Evolutionary conservation across 2,329 filamentous ascomycete species (phyloP).

Genomic region (Beauveria brongniartii): DNA sequence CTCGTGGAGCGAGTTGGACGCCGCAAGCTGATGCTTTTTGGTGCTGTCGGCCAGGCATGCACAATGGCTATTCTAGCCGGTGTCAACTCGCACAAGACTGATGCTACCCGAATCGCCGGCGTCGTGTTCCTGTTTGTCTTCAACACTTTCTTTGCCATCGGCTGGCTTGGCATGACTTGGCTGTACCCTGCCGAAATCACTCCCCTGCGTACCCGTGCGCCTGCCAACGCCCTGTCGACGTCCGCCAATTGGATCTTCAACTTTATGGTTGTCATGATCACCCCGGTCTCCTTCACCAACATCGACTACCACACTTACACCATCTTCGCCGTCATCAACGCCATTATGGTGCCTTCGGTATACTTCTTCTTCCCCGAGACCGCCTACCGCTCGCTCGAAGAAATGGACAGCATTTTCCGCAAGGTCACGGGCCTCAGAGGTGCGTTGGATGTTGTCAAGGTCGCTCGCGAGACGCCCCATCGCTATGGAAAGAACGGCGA

Average conservation of each 20-base stretch:
- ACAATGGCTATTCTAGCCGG: conserved; percentile 56
- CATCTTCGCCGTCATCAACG: conserved; percentile 59
- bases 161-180: conserved; percentile 53
- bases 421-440: conserved; percentile 39
- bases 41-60: conserved; percentile 51
- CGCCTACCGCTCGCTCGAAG: conserved; percentile 54
- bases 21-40: conserved; percentile 64
- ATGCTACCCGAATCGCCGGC: conserved; percentile 47
- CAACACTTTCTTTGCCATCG: conserved; percentile 50
- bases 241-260: conserved; percentile 56
- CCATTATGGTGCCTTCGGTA: conserved; percentile 47
- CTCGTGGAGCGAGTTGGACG: conserved; percentile 60
- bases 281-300: conserved; percentile 47
- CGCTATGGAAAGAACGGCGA: conserved; percentile 54
- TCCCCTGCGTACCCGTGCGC: conserved; percentile 57
- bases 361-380: conserved; percentile 61
- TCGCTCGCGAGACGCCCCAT: conserved; percentile 39
- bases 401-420: conserved; percentile 58
- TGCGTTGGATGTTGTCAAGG: conserved; percentile 28
- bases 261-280: conserved; percentile 56
- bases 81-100: conserved; percentile 45
- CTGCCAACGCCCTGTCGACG: conserved; percentile 48
- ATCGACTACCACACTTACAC: conserved; percentile 55
- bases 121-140: conserved; percentile 61
- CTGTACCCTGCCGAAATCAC: conserved; percentile 60